Evolutionary conservation across 257 asterid genomes (phyloP).

Genomic region (Capsicum rhomboideum): DNA sequence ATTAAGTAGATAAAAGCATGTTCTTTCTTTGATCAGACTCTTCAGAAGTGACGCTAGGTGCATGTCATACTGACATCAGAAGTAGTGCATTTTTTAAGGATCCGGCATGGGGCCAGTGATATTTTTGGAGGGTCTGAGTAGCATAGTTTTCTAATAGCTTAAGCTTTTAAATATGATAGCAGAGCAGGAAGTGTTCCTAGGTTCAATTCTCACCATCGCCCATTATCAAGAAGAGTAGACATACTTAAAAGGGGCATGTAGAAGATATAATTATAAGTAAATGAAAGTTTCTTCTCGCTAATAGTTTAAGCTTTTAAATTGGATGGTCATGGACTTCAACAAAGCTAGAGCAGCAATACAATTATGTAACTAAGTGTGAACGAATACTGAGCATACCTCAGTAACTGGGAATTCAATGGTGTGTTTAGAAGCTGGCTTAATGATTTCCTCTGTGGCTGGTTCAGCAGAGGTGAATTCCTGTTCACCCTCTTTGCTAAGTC

Average conservation of each 20-base stretch:
- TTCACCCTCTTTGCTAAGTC: conserved; percentile 78
- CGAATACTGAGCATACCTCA: conserved; percentile 38
- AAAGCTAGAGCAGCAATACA: not conserved
- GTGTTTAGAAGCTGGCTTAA: conserved; percentile 75
- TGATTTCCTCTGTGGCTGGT: conserved; percentile 59
- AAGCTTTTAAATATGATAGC: not conserved
- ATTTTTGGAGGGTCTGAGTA: not conserved
- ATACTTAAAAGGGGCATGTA: not conserved
- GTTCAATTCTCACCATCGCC: not conserved
- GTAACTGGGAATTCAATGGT: conserved; percentile 65
- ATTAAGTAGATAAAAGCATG: not conserved
- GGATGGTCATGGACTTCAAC: not conserved
- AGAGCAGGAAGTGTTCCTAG: not conserved
- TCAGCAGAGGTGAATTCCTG: conserved; percentile 61
- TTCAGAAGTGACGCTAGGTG: not conserved
- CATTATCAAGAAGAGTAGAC: not conserved
- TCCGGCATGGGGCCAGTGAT: not conserved
- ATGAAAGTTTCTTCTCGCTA: not conserved
- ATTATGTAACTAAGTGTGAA: not conserved
- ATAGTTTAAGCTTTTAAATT: not conserved
- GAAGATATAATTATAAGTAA: not conserved
- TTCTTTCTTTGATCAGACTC: not conserved
- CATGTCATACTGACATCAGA: not conserved
- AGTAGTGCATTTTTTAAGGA: not conserved
- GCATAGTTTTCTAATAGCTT: not conserved